A percentile compares a stretch with the other conserved stretches of the same genome.
Evolutionary conservation across 495 filamentous ascomycete species (phyloP).

Genomic region (Trichoderma asperelloides): DNA sequence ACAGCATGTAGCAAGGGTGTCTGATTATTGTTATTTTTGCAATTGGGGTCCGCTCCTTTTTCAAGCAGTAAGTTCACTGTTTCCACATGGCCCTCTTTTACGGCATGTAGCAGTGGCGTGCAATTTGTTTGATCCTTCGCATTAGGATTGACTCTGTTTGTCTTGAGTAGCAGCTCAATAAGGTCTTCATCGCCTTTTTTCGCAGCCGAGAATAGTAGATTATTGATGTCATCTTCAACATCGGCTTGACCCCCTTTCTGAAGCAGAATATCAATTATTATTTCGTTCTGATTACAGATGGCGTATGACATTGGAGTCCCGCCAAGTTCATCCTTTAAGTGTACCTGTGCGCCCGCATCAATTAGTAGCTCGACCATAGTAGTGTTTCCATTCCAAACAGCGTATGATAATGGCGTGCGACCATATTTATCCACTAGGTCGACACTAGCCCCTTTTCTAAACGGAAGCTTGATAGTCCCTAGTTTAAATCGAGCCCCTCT

Average conservation of each 20-base stretch:
- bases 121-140: neutral
- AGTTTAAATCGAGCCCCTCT: neutral
- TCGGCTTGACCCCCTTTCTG: too few relatives aligned
- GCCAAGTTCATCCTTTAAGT: neutral
- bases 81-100: neutral
- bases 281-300: too few relatives aligned
- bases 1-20: neutral
- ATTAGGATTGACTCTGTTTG: neutral
- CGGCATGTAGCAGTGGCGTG: neutral
- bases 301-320: neutral
- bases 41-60: neutral
- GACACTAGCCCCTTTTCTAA: neutral
- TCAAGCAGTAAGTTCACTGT: neutral
- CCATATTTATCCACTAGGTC: neutral
- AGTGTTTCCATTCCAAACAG: neutral
- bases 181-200: neutral
- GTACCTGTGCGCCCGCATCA: neutral
- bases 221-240: too few relatives aligned
- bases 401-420: neutral
- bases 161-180: neutral
- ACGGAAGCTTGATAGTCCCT: neutral
- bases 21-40: neutral
- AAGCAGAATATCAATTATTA: too few relatives aligned
- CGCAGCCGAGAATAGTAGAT: neutral
- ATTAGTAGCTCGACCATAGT: neutral